phyloP scores from a whole-genome alignment of 1,284 basidiomycete species.

The Cutaneotrichosporon dermatis region DNA sequence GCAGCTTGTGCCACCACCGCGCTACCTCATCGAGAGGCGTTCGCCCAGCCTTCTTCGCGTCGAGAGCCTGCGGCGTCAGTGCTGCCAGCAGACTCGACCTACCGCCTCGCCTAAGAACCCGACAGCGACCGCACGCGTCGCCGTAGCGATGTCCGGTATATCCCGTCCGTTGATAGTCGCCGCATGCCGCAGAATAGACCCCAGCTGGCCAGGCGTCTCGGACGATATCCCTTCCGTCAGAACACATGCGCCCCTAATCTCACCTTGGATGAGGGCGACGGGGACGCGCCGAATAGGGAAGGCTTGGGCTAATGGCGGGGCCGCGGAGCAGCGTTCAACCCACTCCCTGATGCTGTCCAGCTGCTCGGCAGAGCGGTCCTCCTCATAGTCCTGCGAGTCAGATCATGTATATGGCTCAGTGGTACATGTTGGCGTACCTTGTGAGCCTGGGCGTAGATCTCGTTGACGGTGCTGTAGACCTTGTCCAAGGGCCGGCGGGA shows the following conservation, averaged over 20 bases:
- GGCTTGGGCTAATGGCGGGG: constrained; percentile 19
- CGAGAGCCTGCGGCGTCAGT: constrained; percentile 11
- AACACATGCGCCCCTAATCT: constrained; percentile 1
- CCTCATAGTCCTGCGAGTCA: constrained; percentile 25
- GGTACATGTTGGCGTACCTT: constrained; percentile 8
- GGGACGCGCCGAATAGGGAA: constrained; percentile 28
- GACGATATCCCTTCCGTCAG: constrained; percentile 21
- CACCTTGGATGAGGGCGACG: constrained; percentile 38
- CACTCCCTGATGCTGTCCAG: constrained; percentile 37
- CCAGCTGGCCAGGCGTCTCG: constrained; percentile 14
- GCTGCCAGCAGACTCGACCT: constrained; percentile 4
- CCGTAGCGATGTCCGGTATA: constrained; percentile 26
- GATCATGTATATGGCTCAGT: not conserved
- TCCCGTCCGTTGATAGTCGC: constrained; percentile 28
- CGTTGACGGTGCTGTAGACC: constrained; percentile 23
- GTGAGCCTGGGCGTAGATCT: constrained; percentile 19
- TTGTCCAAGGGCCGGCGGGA: constrained; percentile 19
- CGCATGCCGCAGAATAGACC: not conserved
- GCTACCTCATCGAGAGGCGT: constrained; percentile 38
- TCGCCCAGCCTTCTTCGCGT: constrained; percentile 29
- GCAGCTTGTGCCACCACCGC: constrained; percentile 26
- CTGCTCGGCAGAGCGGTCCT: constrained; percentile 25
- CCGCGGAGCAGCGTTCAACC: constrained; percentile 24
- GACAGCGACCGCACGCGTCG: constrained; percentile 25
- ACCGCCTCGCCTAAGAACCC: constrained; percentile 34